Conservation (phyloP, 148 eudicot species). For the Heliamphora exappendiculata region DNA sequence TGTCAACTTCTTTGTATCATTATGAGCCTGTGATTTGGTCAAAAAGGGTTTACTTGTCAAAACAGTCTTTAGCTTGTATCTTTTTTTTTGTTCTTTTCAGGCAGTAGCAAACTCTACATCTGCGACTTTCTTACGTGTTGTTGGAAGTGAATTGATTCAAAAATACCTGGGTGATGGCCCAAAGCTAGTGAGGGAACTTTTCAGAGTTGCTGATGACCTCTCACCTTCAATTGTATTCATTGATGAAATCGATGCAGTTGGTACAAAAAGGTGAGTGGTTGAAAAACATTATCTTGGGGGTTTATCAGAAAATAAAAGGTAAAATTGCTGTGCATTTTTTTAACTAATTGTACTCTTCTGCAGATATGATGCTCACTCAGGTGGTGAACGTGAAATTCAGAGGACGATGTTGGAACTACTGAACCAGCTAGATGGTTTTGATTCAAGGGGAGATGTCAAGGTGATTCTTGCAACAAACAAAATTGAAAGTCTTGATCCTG, state of each 20-base stretch:
- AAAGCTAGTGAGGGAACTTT: slow-evolving; percentile 87
- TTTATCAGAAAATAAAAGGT: too few relatives aligned
- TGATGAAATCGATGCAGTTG: slow-evolving; percentile 96
- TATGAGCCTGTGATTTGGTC: not conserved
- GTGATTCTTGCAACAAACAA: slow-evolving; percentile 94
- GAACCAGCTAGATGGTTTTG: slow-evolving; percentile 95
- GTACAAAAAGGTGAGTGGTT: slow-evolving; percentile 70
- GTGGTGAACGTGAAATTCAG: slow-evolving; percentile 98
- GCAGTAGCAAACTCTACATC: slow-evolving; percentile 98
- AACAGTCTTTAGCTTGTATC: not conserved
- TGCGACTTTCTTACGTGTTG: slow-evolving; percentile 92
- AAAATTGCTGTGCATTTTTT: not conserved
- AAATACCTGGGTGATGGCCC: slow-evolving; percentile 98
- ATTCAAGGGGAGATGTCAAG: slow-evolving; percentile 93
- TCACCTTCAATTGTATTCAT: slow-evolving; percentile 96
- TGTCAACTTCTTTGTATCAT: not conserved
- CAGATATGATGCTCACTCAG: slow-evolving; percentile 98
- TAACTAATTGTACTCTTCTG: slow-evolving; percentile 4
- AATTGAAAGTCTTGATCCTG: slow-evolving; percentile 91
- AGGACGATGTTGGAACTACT: slow-evolving; percentile 96
- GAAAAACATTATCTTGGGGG: too few relatives aligned
- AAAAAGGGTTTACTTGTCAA: not conserved
- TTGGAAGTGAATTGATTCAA: slow-evolving; percentile 94
- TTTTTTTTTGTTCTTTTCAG: slow-evolving; percentile 28
- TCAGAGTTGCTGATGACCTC: slow-evolving; percentile 96